Evolutionary conservation across 2,329 filamentous ascomycete genomes (phyloP), one percentile per base, ranked within the genome.

Genomic region (Trichoderma pleuroti): DNA sequence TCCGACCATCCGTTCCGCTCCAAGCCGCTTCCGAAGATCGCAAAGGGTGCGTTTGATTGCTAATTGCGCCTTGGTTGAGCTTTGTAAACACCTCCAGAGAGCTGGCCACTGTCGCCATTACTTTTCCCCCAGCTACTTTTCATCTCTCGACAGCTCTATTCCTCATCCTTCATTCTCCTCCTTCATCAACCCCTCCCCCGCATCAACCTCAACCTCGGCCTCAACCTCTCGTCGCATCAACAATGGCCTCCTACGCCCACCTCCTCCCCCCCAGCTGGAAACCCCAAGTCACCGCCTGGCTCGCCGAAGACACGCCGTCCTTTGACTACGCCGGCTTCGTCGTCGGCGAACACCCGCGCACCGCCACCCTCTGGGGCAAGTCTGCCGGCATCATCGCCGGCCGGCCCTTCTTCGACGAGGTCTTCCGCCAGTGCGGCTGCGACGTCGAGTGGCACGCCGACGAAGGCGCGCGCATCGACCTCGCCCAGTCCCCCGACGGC

Each of bases 251-350:
- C 56, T 85, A 46, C 5, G 52, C 59, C 21, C 26, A 97, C 80
- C 88, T 98, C 74, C 90, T 98, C 56, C 94, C 95, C 0, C 88
- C 90, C 26, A 92, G 90, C 73, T 98, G 93, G 89, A 97, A 95
- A 80, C 87, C 90, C 63, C 88, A 91, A 74, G 89, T 98, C 73
- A 88, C 91, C 28, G 83, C 88, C 77, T 99, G 96, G 96, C 91
- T 98, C 16, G 92, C 94, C 77, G 96, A 99, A 83, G 96, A 99
- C 83, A 97, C 94, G 4, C 96, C 96, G 5, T 96, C 93, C 67
- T 95, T 97, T 82, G 96, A 99, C 85, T 98, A 97, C 80, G 96
- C 93, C 77, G 96, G 96, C 72, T 99, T 97, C 81, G 96, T 99
- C 8, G 96, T 99, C 28, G 96, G 96, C 73, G 88, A 92, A 49